Base-by-base conservation (phyloP, 352 stramenopile genomes). In the Pythium rhizo-oryzae region DNA sequence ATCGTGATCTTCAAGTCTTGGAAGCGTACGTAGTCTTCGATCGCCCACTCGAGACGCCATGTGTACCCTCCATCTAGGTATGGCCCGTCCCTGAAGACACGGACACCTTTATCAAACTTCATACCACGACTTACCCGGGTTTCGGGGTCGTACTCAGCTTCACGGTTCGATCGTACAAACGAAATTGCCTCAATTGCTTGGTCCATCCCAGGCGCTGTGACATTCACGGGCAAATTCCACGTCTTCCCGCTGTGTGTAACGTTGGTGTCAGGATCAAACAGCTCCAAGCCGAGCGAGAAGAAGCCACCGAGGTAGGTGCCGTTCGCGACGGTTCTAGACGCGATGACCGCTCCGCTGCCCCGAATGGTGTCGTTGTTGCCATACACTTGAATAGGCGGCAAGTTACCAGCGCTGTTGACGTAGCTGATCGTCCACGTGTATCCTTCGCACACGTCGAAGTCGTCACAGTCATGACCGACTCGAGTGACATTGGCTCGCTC, bases 371-470 rank as follows among this genome's bases (percentile, higher is more conserved):
- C 60, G 19, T 72, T 71, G 39, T 25, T 63, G 0, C 74, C 65
- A 30, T 78, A 84, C 8, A 90, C 80, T 24, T 62, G 43, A 9
- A 94, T 85, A 2, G 81, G 79, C 9, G 85, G 82, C 0, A 94
- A 23, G 61, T 94, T 82, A 0, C 85, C 85, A 0, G 82, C 69
- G 15, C 84, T 94, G 28, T 86, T 80, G 11, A 37, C 25, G 65
- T 88, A 94, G 65, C 60, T 89, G 54, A 94, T 82, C 0, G 67
- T 78, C 85, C 85, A 94, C 11, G 65, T 82, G 71, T 91, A 92
- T 7, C 82, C 79, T 53, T 84, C 84, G 64, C 85, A 94, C 21
- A 90, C 67, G 0, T 60, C 54, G 35, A 92, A 92, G 1, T 50
- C 66, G 43, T 94, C 85, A 28, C 85, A 94, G 11, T 87, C 75